Evolutionary conservation across 2,329 filamentous ascomycete species (phyloP).

Genomic region (Botryotinia globosa): DNA sequence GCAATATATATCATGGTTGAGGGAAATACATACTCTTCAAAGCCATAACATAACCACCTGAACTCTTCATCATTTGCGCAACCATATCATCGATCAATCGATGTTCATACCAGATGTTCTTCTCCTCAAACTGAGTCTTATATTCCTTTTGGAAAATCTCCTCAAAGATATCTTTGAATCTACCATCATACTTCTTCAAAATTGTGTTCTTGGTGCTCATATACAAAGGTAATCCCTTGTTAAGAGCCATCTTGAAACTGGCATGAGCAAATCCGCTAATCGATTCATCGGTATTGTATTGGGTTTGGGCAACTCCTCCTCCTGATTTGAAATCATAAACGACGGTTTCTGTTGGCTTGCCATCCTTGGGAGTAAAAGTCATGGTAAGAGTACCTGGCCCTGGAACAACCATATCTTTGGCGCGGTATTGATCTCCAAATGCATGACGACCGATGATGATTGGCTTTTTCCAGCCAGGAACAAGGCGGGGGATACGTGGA

Average conservation of each 20-base stretch:
- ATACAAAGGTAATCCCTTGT: conserved; percentile 89
- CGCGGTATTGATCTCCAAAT: conserved; percentile 97
- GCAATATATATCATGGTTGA: too few species aligned
- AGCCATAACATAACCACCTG: conserved; percentile 93
- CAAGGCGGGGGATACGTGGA: conserved; percentile 83
- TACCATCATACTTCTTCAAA: conserved; percentile 95
- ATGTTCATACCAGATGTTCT: conserved; percentile 98
- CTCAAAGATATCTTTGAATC: conserved; percentile 99
- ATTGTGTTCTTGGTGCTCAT: conserved; percentile 99
- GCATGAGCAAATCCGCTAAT: conserved; percentile 94
- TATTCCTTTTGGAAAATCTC: conserved; percentile 88
- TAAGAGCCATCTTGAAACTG: conserved; percentile 90
- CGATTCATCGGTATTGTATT: conserved; percentile 98
- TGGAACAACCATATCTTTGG: conserved; percentile 83
- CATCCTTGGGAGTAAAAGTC: conserved; percentile 86
- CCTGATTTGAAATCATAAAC: conserved; percentile 86
- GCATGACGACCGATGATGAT: conserved; percentile 99
- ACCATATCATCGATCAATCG: conserved; percentile 99
- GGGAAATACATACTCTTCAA: conserved; percentile 75
- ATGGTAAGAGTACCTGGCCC: conserved; percentile 87
- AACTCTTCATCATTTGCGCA: conserved; percentile 99
- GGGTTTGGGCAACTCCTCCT: conserved; percentile 86
- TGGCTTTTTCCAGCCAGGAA: conserved; percentile 97
- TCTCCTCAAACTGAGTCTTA: conserved; percentile 82
- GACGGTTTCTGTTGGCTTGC: conserved; percentile 78